Base-by-base conservation (phyloP, 1,139 yeast genomes). In the Geotrichum cucujoidarum region DNA sequence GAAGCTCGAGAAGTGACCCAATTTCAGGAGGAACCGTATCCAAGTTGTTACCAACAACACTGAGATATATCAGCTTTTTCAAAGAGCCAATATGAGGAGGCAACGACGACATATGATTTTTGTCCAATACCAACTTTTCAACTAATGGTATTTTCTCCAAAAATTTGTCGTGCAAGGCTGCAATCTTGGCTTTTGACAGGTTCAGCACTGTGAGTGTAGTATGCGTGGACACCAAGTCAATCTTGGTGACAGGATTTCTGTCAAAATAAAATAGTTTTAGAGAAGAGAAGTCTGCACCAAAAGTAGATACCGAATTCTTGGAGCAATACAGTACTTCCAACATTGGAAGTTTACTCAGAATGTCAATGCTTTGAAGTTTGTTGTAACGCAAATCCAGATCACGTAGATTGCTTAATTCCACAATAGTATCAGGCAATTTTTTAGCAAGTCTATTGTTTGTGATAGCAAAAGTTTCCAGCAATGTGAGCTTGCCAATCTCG, bases 381-480 rank as follows among this genome's bases (percentile, higher is more conserved):
- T 92, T 92, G 66, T 81, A 84, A 45, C 95, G 74, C 21, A 90
- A 69, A 66, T 92, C 95, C 53, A 92, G 73, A 50, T 88, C 79
- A 58, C 82, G 77, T 58, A 92, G 71, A n/a, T 77, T 71, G 0
- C 65, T 62, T 62, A 87, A 71, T 7, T 73, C 69, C 1, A 74
- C 67, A 55, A 86, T 74, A 49, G 74, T 75, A 2, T 59, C 61
- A 0, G 92, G 90, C 32, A 83, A 65, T 1, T 71, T 65, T 42
- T 77, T 74, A n/a, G 75, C 68, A 42, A 92, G 70, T 52, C 74
- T 75, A 59, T 92, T 88, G 48, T 90, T 86, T 35, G 92, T 82
- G 47, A 90, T 69, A 57, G 83, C 83, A 57, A 90, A 72, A 55
- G 81, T 81, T 48, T 81, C 81, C 45, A 92, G 71, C 25, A 78